Conservation (phyloP, 2,329 filamentous ascomycete genomes). For the Botryotinia narcissicola region DNA sequence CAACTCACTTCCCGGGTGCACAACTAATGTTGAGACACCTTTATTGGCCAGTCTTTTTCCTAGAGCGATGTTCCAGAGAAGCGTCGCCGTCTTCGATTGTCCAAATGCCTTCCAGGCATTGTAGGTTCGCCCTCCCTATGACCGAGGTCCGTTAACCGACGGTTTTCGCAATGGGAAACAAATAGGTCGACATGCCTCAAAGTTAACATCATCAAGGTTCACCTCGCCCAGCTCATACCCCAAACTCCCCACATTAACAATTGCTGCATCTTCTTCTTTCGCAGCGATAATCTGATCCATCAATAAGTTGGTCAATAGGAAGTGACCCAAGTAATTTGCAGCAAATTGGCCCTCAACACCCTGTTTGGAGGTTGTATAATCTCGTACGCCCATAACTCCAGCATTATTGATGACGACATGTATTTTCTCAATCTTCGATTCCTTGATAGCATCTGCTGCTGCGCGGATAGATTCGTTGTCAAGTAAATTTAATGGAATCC, state of each 20-base stretch:
- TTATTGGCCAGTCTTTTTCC: not conserved
- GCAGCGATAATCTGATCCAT: constrained; percentile 28
- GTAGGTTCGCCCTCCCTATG: not conserved
- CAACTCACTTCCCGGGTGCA: not conserved
- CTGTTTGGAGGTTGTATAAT: constrained; percentile 37
- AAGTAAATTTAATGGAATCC: not conserved
- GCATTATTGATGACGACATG: constrained; percentile 47
- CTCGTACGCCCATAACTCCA: constrained; percentile 42
- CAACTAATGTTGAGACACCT: not conserved
- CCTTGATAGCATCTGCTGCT: not conserved
- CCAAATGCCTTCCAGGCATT: constrained; percentile 1
- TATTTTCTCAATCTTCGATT: constrained; percentile 37
- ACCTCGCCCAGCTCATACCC: constrained; percentile 41
- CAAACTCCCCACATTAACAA: constrained; percentile 44
- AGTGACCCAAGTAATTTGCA: constrained; percentile 36
- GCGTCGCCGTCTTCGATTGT: not conserved
- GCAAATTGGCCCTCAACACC: constrained; percentile 40
- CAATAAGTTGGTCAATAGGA: constrained; percentile 36
- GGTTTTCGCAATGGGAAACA: not conserved
- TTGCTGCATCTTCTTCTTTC: constrained; percentile 26
- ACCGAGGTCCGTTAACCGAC: not conserved
- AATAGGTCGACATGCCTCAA: constrained; percentile 23
- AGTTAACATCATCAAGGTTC: constrained; percentile 42
- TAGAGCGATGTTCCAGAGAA: not conserved
- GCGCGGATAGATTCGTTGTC: not conserved